Conservation (phyloP, 176 grass and related monocot genomes). For the Oryza longistaminata region DNA sequence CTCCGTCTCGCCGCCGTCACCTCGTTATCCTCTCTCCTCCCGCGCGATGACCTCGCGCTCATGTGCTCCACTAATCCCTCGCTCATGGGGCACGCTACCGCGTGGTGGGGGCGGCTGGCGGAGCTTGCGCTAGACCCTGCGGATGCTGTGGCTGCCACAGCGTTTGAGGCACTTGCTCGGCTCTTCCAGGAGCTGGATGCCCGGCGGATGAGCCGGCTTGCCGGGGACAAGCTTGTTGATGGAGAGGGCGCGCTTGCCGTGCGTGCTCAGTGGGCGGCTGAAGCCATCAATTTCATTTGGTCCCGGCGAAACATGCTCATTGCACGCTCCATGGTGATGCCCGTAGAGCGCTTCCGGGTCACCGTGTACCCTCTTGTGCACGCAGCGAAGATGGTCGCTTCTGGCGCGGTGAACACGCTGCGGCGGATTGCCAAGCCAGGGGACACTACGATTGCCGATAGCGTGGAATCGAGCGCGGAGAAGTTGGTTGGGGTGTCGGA, state of each 20-base stretch:
- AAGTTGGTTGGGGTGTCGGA: conserved; percentile 93
- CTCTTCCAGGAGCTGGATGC: conserved; percentile 97
- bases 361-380: conserved; percentile 90
- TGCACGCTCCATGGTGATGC: conserved; percentile 78
- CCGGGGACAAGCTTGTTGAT: conserved; percentile 95
- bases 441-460: conserved; percentile 37
- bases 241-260: conserved; percentile 83
- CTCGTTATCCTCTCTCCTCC: conserved; percentile 71
- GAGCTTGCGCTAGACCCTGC: conserved; percentile 70
- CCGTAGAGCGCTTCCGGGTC: conserved; percentile 79
- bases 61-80: conserved; percentile 73
- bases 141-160: conserved; percentile 64
- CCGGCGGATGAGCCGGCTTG: conserved; percentile 85
- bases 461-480: conserved; percentile 63
- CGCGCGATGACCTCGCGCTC: conserved; percentile 80
- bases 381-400: conserved; percentile 82
- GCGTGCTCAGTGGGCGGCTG: conserved; percentile 84
- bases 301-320: conserved; percentile 78
- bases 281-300: conserved; percentile 81
- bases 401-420: conserved; percentile 70
- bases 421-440: conserved; percentile 67
- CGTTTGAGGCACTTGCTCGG: conserved; percentile 77
- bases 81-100: conserved; percentile 75
- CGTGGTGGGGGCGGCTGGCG: conserved; percentile 83
- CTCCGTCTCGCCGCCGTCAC: conserved; percentile 74